Evolutionary conservation across 768 basidiomycete genomes (phyloP).

Genomic region (Amanita inopinata): DNA sequence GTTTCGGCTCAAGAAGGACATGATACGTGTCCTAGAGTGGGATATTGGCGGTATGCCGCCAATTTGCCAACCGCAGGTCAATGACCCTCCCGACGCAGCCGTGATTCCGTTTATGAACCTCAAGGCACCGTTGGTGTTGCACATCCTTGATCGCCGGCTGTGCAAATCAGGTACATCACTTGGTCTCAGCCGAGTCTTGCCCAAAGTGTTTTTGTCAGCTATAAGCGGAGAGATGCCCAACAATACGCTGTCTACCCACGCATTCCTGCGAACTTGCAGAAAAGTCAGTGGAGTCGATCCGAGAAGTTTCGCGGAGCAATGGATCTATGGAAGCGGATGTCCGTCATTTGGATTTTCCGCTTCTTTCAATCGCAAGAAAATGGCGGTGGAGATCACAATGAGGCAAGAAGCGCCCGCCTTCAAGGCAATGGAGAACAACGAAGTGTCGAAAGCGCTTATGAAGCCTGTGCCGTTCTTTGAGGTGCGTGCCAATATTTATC

Average conservation of each 20-base stretch:
- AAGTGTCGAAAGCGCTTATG: constrained; percentile 50
- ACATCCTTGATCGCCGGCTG: constrained; percentile 88
- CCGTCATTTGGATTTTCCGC: constrained; percentile 86
- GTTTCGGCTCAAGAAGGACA: constrained; percentile 91
- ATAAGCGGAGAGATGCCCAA: constrained; percentile 83
- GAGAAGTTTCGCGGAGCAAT: constrained; percentile 92
- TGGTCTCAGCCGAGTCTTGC: constrained; percentile 88
- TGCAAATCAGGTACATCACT: constrained; percentile 94
- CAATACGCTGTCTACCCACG: constrained; percentile 81
- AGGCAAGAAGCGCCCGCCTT: constrained; percentile 79
- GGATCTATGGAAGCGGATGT: constrained; percentile 97
- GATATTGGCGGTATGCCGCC: constrained; percentile 89
- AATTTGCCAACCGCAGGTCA: constrained; percentile 81
- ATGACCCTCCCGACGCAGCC: constrained; percentile 77
- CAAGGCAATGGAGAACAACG: constrained; percentile 59
- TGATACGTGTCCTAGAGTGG: constrained; percentile 81
- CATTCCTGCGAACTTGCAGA: constrained; percentile 84
- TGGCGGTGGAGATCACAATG: constrained; percentile 96
- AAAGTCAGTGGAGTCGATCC: constrained; percentile 91
- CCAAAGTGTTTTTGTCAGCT: constrained; percentile 90
- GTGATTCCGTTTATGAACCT: constrained; percentile 84
- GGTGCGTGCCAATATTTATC: constrained; percentile 26
- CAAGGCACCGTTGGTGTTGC: constrained; percentile 91
- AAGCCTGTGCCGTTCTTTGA: constrained; percentile 90
- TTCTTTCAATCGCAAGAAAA: constrained; percentile 93